Base-by-base conservation (phyloP, 1,139 yeast genomes). In the Petasospora fabianii region DNA sequence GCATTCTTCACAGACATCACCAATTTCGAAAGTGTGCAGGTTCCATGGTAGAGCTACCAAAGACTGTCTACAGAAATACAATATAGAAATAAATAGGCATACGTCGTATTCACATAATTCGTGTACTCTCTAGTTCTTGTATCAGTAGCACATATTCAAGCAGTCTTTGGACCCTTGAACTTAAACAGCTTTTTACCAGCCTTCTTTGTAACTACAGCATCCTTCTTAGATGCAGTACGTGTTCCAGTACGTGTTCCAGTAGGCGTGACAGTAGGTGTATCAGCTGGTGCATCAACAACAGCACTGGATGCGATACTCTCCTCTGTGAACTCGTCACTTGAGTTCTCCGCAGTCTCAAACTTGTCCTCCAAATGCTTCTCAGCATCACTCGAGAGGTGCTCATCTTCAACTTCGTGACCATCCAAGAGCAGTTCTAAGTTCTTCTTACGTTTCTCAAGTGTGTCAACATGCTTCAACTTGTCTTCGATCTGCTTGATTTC, bases 401-500 rank as follows among this genome's bases (percentile, higher is more conserved):
- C 46, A 22, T 44, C 49, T 5, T 30, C 32, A 18, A 38, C 36
- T n/a, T 47, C 46, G 19, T 42, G 58, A 50, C 66, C 67, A 49
- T 64, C 66, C 24, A 66, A 46, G 15, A 62, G 45, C 6, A 43
- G 32, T 26, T 54, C 56, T 31, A 66, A 48, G 26, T 50, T 43
- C 16, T 32, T 26, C 31, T 54, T 54, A 11, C 57, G 46, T 5
- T 35, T 27, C 39, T 53, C 53, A 21, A 49, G 22, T 2, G 35
- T 33, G 3, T 40, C 36, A 27, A 77, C 77, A 42, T 73, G 71
- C 22, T 69, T 61, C 48, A 82, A 65, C 55, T 80, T 79, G 14
- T 58, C 61, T 51, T 75, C 73, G 44, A 84, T 66, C 37, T 75
- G 80, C 27, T 71, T 69, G 47, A 84, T 82, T 56, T 84, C 90